Evolutionary conservation across 495 filamentous ascomycete genomes (phyloP), one percentile per base, ranked within the genome.

Genomic region (Astrocystis sublimbata): DNA sequence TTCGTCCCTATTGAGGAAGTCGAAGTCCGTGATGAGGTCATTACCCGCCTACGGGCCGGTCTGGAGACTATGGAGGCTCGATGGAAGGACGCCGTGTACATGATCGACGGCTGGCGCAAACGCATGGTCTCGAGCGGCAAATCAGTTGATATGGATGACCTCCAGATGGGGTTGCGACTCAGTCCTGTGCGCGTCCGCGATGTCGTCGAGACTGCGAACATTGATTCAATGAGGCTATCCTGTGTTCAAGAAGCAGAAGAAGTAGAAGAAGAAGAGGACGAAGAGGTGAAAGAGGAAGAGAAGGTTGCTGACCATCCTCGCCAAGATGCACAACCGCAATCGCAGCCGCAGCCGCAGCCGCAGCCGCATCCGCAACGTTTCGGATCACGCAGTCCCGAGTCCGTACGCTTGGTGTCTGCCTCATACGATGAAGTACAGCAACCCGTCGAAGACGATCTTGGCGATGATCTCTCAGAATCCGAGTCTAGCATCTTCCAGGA

Each of bases 1-100:
- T 98, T 98, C 73, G 94, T 97, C 31, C 90, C 94, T 0, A 81
- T 98, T n/a, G 96, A 98, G 70, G 83, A 97, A 72, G 90, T 97
- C 6, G 91, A 92, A 61, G 78, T 93, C 17, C 85, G 93, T 30
- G 93, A 98, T 61, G 89, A 96, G 43, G 93, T 96, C 68, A 97
- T 98, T 60, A 79, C 83, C 21, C 79, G 89, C 62, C 77, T 98
- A 12, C 86, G 89, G 28, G 85, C 89, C 58, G 91, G 92, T 23
- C 96, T 92, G 86, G 90, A 93, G 72, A 92, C 87, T 72, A 92
- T 98, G 89, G 92, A 97, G 74, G 81, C 79, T 15, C 79, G 93
- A 41, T 97, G 94, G 93, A 86, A 85, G 67, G 93, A 98, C 64
- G 89, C 93, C 1, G 85, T 97, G 2, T 81, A 85, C 31, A 83